Evolutionary conservation across 768 basidiomycete genomes (phyloP).

Genomic region (Imleria badia): DNA sequence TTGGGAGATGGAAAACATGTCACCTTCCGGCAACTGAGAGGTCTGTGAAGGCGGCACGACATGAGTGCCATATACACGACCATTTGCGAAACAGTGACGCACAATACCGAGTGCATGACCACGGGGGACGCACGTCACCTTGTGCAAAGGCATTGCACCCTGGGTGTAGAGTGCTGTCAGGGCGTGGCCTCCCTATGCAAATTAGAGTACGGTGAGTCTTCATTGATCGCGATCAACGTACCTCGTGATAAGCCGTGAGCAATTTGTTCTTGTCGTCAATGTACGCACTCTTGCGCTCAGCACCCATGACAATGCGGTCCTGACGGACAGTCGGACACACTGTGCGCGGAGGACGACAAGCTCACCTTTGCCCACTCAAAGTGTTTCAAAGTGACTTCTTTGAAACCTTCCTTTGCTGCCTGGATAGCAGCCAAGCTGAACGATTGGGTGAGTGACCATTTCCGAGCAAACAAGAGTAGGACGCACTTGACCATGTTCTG

Average conservation of each 20-base stretch:
- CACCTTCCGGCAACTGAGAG: conserved; percentile 72
- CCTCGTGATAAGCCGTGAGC: conserved; percentile 96
- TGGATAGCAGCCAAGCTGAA: conserved; percentile 87
- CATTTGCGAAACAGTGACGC: conserved; percentile 30
- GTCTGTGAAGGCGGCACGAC: conserved; percentile 46
- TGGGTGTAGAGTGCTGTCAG: conserved; percentile 93
- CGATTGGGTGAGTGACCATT: neutral
- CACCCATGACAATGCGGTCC: conserved; percentile 97
- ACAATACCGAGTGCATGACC: conserved; percentile 91
- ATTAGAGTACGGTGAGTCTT: conserved; percentile 6
- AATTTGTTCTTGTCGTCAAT: conserved; percentile 85
- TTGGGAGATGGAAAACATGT: conserved; percentile 66
- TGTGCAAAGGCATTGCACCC: conserved; percentile 95
- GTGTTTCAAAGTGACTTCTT: conserved; percentile 71
- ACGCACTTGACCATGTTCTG: conserved; percentile 95
- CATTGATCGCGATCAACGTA: conserved; percentile 29
- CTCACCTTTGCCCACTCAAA: conserved; percentile 97
- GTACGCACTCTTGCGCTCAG: conserved; percentile 87
- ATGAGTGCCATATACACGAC: conserved; percentile 9
- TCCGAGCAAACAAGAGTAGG: neutral
- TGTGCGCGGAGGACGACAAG: neutral
- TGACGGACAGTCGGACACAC: conserved; percentile 23
- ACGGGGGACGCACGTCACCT: conserved; percentile 96
- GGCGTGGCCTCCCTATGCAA: conserved; percentile 79
- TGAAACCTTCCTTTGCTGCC: conserved; percentile 81